These are phyloP conservation scores for Kodamaea alishanica DNA, from an alignment of 1,139 yeast species.

Conservation along the genomic window DNA sequence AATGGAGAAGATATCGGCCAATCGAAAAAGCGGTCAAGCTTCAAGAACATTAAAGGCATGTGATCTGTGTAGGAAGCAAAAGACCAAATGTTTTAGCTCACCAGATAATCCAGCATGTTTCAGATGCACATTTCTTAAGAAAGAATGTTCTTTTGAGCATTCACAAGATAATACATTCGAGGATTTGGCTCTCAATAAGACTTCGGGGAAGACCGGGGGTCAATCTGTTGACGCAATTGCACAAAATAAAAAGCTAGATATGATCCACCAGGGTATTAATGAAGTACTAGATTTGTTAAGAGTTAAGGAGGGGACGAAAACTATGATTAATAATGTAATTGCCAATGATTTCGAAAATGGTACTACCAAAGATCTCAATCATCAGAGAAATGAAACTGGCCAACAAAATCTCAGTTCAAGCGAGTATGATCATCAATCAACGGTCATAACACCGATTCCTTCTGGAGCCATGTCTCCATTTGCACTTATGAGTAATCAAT, in stretches of 20 bases:
- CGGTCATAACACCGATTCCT: slow-evolving; percentile 26
- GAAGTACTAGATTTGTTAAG: slow-evolving; percentile 29
- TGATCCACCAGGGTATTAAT: slow-evolving; percentile 31
- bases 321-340: no score
- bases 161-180: slow-evolving; percentile 9
- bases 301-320: background rate
- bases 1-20: slow-evolving; percentile 3
- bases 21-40: slow-evolving; percentile 22
- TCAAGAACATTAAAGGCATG: slow-evolving; percentile 58
- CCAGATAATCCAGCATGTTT: slow-evolving; percentile 48
- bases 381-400: no score
- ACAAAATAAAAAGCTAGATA: slow-evolving; percentile 16
- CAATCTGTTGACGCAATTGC: slow-evolving; percentile 1
- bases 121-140: slow-evolving; percentile 50
- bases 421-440: slow-evolving; percentile 7
- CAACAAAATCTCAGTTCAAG: background rate
- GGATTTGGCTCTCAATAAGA: background rate
- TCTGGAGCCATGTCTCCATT: slow-evolving; percentile 51
- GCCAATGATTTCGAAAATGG: no score
- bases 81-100: slow-evolving; percentile 59
- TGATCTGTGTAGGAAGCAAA: slow-evolving; percentile 54
- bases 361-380: no score
- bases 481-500: slow-evolving; percentile 38
- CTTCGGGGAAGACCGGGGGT: background rate
- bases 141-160: slow-evolving; percentile 49